A percentile compares a stretch with the other conserved stretches of the same genome.
phyloP scores from a whole-genome alignment of 1,139 yeast genomes.

The Geotrichum aggregatum region DNA sequence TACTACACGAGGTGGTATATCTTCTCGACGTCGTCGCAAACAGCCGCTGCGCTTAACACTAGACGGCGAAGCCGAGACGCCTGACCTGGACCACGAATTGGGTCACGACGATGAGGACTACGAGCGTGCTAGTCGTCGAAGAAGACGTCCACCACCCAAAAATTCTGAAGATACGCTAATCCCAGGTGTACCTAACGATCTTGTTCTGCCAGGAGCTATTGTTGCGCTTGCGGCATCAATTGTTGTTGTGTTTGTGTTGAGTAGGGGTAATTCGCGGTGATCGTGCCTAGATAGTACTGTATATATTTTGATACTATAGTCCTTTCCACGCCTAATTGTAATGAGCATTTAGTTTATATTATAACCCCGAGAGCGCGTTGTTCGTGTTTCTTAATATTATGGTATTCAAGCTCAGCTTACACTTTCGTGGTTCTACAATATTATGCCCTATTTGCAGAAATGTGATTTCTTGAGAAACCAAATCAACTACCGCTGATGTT shows the following conservation, averaged over 20 bases:
- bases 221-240: conserved; percentile 60
- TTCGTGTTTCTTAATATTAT: no score
- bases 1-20: conserved; percentile 1
- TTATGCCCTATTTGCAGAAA: no score
- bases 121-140: conserved; percentile 17
- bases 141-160: conserved; percentile 25
- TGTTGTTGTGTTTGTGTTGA: conserved; percentile 50
- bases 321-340: no score
- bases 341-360: no score
- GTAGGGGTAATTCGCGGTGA: no score
- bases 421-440: no score
- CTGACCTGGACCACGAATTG: conserved; percentile 1
- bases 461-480: no score
- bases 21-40: background rate
- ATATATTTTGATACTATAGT: no score
- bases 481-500: no score
- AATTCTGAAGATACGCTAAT: conserved; percentile 35
- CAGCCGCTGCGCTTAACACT: background rate
- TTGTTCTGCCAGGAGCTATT: conserved; percentile 60
- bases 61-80: conserved; percentile 13
- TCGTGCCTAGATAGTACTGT: no score
- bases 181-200: conserved; percentile 56
- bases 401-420: no score
- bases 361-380: no score
- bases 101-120: conserved; percentile 14